A percentile compares a stretch with the other conserved stretches of the same genome.
These are phyloP conservation scores for Morella rubra DNA, from an alignment of 306 rosid species.

Conservation along the genomic window DNA sequence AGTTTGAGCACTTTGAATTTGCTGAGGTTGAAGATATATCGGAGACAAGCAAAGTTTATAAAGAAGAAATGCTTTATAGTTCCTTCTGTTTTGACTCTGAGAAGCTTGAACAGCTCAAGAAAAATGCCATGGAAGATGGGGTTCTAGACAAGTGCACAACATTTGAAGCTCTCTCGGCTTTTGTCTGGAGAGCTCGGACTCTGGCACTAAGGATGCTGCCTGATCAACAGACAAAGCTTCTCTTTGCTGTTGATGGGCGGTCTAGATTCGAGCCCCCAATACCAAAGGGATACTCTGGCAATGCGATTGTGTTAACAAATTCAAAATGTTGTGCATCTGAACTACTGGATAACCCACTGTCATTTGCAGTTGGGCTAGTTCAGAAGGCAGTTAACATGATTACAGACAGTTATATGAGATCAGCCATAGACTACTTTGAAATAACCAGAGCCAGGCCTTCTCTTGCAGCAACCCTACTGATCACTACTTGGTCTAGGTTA, in stretches of 20 bases:
- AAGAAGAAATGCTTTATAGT: slow-evolving; percentile 42
- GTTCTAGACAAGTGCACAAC: slow-evolving; percentile 49
- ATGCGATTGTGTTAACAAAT: slow-evolving; percentile 69
- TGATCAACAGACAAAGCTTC: slow-evolving; percentile 68
- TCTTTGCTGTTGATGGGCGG: slow-evolving; percentile 79
- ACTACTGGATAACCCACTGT: slow-evolving; percentile 47
- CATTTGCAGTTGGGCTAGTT: slow-evolving; percentile 51
- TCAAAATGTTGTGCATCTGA: slow-evolving; percentile 57
- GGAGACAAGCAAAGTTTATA: slow-evolving; percentile 41
- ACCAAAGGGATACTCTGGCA: slow-evolving; percentile 71
- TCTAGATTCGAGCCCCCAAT: slow-evolving; percentile 62
- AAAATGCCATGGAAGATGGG: slow-evolving; percentile 56
- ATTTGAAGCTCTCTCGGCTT: slow-evolving; percentile 71
- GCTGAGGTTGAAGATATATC: slow-evolving; percentile 68
- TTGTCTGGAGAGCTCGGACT: slow-evolving; percentile 85
- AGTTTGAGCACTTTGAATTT: slow-evolving; percentile 62
- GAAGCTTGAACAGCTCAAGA: slow-evolving; percentile 57
- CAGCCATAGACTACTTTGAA: slow-evolving; percentile 80
- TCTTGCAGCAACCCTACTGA: slow-evolving; percentile 60
- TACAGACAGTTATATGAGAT: slow-evolving; percentile 65
- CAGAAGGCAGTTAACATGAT: slow-evolving; percentile 57
- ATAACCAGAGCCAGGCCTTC: slow-evolving; percentile 72
- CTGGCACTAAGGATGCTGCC: slow-evolving; percentile 57
- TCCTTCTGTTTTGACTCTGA: slow-evolving; percentile 58
- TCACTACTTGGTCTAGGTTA: slow-evolving; percentile 76